These are phyloP conservation scores for Pseudoneurospora amorphoporcata DNA, from an alignment of 495 filamentous ascomycete species.

Conservation along the genomic window DNA sequence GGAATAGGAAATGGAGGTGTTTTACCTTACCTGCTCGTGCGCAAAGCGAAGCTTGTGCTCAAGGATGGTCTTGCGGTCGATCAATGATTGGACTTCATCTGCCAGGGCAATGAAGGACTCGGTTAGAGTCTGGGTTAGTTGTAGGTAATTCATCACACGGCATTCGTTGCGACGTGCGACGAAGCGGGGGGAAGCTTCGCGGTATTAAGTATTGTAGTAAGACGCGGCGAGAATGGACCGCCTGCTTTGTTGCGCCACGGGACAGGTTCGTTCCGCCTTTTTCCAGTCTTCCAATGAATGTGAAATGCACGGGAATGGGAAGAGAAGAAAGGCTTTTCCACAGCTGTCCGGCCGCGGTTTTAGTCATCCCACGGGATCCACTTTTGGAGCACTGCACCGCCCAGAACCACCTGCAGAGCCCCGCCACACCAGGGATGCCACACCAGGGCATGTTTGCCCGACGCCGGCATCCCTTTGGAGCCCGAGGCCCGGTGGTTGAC, in stretches of 20 bases:
- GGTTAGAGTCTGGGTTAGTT: conserved; percentile 38
- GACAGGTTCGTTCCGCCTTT: background rate
- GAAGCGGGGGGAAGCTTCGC: background rate
- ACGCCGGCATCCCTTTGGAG: background rate
- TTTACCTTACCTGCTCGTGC: conserved; percentile 42
- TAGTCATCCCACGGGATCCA: background rate
- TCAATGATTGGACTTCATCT: conserved; percentile 45
- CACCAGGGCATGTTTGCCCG: conserved; percentile 3
- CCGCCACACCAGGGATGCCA: too few relatives aligned
- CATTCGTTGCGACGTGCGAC: conserved; percentile 4
- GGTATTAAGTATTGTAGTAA: background rate
- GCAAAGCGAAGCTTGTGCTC: conserved; percentile 49
- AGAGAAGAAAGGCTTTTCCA: conserved; percentile 2
- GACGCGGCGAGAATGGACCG: conserved; percentile 6
- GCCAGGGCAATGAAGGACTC: conserved; percentile 56
- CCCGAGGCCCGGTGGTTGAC: background rate
- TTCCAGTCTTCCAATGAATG: background rate
- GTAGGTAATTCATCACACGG: conserved; percentile 30
- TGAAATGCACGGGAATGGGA: background rate
- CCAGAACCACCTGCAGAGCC: background rate
- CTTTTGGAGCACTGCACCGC: background rate
- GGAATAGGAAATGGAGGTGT: conserved; percentile 7
- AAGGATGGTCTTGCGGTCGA: conserved; percentile 43
- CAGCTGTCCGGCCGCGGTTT: background rate
- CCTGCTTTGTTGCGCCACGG: conserved; percentile 3